These are phyloP conservation scores for Chrysopogon serrulatus DNA, from an alignment of 176 grass and related monocot species.

Conservation along the genomic window DNA sequence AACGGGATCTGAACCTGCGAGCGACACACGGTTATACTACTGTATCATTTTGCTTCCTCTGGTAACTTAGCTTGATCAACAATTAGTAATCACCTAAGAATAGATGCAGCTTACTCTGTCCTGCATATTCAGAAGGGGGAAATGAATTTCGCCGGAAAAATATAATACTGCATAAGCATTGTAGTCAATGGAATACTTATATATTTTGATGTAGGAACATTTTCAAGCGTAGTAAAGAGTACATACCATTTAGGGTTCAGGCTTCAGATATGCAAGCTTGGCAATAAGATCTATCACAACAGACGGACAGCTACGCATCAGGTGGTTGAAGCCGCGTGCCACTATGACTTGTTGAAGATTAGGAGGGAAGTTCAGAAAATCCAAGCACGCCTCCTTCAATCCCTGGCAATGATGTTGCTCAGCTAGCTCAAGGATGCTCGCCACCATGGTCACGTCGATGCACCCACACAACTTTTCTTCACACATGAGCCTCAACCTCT, in stretches of 20 bases:
- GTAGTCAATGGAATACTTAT: neutral
- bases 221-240: neutral
- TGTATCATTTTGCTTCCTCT: neutral
- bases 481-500: slow-evolving; percentile 26
- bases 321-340: neutral
- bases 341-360: neutral
- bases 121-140: neutral
- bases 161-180: neutral
- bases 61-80: neutral
- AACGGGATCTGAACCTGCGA: neutral
- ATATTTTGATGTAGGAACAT: neutral
- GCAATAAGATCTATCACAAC: neutral
- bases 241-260: neutral
- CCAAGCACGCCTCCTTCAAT: neutral
- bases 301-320: neutral
- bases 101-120: neutral
- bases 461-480: slow-evolving; percentile 11
- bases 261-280: neutral
- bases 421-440: neutral
- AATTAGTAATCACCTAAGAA: neutral
- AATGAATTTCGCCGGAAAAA: neutral
- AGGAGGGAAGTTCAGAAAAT: neutral
- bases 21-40: neutral
- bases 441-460: neutral
- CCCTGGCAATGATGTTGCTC: neutral